Evolutionary conservation across 139 green algal genomes (phyloP).

Genomic region (Chlamydomonas sphaeroides): DNA sequence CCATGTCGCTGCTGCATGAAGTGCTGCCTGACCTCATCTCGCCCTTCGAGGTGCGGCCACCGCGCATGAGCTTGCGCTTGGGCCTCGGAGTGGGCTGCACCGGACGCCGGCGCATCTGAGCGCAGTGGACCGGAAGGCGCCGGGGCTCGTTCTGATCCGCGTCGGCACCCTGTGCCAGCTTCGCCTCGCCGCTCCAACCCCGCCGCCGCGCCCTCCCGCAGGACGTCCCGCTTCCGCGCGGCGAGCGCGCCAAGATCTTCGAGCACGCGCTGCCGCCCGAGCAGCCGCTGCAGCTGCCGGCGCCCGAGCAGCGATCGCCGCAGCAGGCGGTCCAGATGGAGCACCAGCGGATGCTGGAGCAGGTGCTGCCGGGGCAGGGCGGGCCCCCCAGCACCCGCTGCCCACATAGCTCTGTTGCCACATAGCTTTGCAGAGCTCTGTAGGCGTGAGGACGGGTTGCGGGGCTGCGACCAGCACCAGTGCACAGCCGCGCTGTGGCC

Average conservation of each 20-base stretch:
- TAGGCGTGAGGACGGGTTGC: too few species aligned
- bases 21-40: neutral
- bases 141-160: neutral
- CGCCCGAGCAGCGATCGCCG: too few species aligned
- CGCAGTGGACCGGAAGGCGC: too few species aligned
- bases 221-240: neutral
- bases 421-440: too few species aligned
- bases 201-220: neutral
- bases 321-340: neutral
- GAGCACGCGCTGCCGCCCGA: neutral
- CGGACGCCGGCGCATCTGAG: too few species aligned
- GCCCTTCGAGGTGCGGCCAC: neutral
- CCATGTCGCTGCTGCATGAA: neutral
- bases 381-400: too few species aligned
- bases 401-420: too few species aligned
- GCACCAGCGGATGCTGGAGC: neutral
- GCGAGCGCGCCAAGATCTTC: neutral
- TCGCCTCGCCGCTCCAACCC: too few species aligned
- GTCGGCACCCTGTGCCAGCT: neutral
- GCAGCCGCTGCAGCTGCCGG: neutral
- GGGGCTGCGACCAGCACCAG: too few species aligned
- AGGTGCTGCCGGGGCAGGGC: neutral
- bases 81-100: too few species aligned
- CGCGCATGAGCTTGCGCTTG: neutral
- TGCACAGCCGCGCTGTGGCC: too few species aligned